phyloP scores from a whole-genome alignment of 2,329 filamentous ascomycete genomes.

The Xylaria sp. region DNA sequence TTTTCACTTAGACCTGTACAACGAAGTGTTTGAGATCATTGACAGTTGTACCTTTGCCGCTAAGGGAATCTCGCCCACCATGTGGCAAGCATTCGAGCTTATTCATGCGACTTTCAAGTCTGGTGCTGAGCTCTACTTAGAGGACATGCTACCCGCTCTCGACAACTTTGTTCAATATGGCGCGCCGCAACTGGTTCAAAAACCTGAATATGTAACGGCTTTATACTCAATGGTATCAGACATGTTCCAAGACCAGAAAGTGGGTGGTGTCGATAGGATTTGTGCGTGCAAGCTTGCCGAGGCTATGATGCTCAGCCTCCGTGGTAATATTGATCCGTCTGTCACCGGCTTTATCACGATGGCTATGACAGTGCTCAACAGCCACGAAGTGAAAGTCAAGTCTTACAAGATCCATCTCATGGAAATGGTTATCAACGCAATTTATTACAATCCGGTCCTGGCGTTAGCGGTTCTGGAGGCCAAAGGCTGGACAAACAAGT shows the following conservation, averaged over 20 bases:
- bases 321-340: slow-evolving; percentile 87
- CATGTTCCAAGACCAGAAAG: slow-evolving; percentile 92
- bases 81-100: slow-evolving; percentile 98
- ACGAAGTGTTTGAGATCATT: slow-evolving; percentile 98
- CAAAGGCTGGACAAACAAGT: slow-evolving; percentile 97
- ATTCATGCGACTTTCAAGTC: slow-evolving; percentile 98
- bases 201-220: slow-evolving; percentile 86
- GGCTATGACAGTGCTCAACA: slow-evolving; percentile 83
- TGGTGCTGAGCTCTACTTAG: slow-evolving; percentile 94
- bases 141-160: slow-evolving; percentile 97
- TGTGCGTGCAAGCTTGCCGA: slow-evolving; percentile 98
- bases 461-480: slow-evolving; percentile 87
- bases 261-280: slow-evolving; percentile 92
- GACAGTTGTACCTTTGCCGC: slow-evolving; percentile 99
- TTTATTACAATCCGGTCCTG: slow-evolving; percentile 94
- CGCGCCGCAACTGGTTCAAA: slow-evolving; percentile 79
- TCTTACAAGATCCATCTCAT: slow-evolving; percentile 95
- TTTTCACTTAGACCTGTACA: slow-evolving; percentile 78
- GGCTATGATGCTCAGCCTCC: slow-evolving; percentile 94
- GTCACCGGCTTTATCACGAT: slow-evolving; percentile 89
- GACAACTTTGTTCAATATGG: slow-evolving; percentile 99
- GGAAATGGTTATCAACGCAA: slow-evolving; percentile 98
- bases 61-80: slow-evolving; percentile 92
- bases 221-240: slow-evolving; percentile 94
- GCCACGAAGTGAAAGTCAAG: slow-evolving; percentile 84